Base-by-base conservation (phyloP, 192 early-diverging fungal species). In the Coemansia sp. region DNA sequence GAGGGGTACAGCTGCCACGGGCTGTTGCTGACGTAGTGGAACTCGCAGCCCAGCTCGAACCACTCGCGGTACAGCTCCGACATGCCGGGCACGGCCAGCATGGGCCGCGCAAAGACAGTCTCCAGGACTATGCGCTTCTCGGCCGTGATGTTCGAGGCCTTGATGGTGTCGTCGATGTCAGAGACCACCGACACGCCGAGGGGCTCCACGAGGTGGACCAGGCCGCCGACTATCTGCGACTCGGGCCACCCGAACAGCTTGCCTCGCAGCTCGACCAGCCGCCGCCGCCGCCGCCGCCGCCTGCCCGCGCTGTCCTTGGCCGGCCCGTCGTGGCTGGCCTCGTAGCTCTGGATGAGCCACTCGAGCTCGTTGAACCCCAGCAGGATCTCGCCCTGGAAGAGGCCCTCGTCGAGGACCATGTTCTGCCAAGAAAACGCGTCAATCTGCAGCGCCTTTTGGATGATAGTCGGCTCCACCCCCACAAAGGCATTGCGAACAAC, bases 91-190 rank as follows among this genome's bases (percentile, higher is more conserved):
- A 97, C 91, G 9, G 84, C 85, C 60, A 23, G 82, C 57, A 82
- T 18, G 53, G 62, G 87, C 65, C 37, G 70, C 28, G 80, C 79
- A 66, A 86, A 86, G 37, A 70, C 74, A 0, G 79, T 76, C 16
- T 89, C 84, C 2, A 83, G 80, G 33, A 93, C 85, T 10, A 86
- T 85, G 42, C 84, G 79, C 31, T 87, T 85, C n/a, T 93, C 92
- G 16, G 75, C 74, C 9, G 85, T 69, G 33, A 96, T 85, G 23
- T 88, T 83, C 0, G 93, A 93, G 9, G 91, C 84, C 68, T 95
- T 94, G 73, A 96, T 96, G 9, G 94, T 96, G 72, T 96, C 94
- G 73, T 96, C 94, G 60, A 96, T 90, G 63, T 91, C 90, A 2
- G 90, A 91, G 33, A 95, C 90, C 10, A 95, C 71, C 0, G 92